A percentile compares a stretch with the other conserved stretches of the same genome.
Evolutionary conservation across 441 rosid species (phyloP).

Genomic region (Gossypium gossypioides): DNA sequence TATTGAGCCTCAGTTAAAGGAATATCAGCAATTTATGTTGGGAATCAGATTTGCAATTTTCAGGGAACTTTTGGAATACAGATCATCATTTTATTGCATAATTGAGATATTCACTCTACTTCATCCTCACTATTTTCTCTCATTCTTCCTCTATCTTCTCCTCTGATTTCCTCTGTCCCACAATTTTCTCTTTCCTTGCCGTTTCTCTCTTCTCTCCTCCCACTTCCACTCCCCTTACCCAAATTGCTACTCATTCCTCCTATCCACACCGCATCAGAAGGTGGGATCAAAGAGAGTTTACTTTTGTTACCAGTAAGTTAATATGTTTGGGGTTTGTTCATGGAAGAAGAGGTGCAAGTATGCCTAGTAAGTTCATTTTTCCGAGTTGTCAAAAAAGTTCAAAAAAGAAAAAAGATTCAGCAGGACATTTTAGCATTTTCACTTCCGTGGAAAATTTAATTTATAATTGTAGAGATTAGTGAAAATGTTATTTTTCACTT

Average conservation of each 20-base stretch:
- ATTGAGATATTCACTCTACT: neutral
- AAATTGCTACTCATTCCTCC: neutral
- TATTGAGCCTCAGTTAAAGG: neutral
- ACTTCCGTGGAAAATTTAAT: too few relatives aligned
- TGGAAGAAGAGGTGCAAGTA: neutral
- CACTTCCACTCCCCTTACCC: neutral
- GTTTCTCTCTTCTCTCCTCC: neutral
- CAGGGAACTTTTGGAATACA: neutral
- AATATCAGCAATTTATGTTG: neutral
- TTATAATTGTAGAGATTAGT: too few relatives aligned
- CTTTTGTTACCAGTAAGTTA: neutral
- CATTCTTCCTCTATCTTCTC: neutral
- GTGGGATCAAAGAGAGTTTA: neutral
- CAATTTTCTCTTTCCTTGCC: neutral
- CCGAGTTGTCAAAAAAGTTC: neutral
- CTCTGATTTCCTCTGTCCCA: neutral
- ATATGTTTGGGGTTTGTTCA: neutral
- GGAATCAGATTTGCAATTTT: neutral
- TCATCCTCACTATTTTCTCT: slow-evolving; percentile 5
- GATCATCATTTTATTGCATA: neutral
- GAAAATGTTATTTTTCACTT: neutral
- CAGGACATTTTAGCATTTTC: too few relatives aligned
- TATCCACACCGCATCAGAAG: neutral
- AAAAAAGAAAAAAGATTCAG: neutral
- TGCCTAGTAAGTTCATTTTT: neutral